Evolutionary conservation across 140 eudicot species (phyloP).

Genomic region (Cichorium intybus): DNA sequence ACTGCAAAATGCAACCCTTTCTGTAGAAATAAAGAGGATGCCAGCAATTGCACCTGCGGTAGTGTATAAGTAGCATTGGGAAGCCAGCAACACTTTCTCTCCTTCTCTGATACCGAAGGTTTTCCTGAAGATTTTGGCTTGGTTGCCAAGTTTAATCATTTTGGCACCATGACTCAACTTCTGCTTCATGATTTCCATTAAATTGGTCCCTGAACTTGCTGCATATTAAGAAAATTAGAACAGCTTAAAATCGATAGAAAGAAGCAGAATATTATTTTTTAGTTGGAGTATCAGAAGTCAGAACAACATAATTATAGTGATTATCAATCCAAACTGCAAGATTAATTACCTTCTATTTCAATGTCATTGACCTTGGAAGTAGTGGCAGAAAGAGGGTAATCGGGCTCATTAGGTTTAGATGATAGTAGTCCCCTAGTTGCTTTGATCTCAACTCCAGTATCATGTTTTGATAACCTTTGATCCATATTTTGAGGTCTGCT

Average conservation of each 20-base stretch:
- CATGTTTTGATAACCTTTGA: constrained; percentile 1
- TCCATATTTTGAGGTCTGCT: neutral
- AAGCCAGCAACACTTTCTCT: constrained; percentile 41
- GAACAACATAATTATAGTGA: no score
- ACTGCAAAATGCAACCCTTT: no score
- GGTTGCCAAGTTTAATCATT: constrained; percentile 33
- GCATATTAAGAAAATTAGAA: neutral
- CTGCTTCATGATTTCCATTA: constrained; percentile 34
- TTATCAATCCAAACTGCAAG: neutral
- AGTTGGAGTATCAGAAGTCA: neutral
- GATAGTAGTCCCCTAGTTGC: constrained; percentile 17
- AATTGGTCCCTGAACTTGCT: constrained; percentile 30
- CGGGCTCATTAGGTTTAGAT: constrained; percentile 19
- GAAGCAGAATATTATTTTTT: neutral
- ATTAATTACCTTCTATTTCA: constrained; percentile 8
- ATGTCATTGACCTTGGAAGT: constrained; percentile 5
- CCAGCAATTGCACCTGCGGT: constrained; percentile 47
- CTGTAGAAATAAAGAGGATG: no score
- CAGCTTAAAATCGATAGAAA: neutral
- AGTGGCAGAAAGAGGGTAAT: constrained; percentile 15
- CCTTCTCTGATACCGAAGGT: constrained; percentile 27
- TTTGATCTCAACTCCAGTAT: neutral
- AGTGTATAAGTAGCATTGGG: constrained; percentile 41
- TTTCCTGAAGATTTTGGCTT: constrained; percentile 30
- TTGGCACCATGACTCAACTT: constrained; percentile 47